Percentiles rank a stretch among this genome's conserved stretches.
Conservation (phyloP, 1,284 basidiomycete species). For the Gastroboletus turbinatus region DNA sequence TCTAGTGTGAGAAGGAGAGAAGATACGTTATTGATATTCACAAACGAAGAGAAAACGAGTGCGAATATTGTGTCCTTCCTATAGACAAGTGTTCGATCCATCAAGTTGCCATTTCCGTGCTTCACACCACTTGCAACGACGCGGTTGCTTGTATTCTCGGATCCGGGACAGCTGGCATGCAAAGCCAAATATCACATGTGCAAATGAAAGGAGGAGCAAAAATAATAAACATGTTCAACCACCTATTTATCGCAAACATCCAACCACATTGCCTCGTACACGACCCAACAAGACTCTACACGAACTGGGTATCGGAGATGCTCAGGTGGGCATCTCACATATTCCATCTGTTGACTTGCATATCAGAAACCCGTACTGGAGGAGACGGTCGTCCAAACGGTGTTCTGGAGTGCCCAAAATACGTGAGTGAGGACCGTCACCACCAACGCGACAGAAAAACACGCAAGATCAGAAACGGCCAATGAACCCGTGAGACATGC, state of each 20-base stretch:
- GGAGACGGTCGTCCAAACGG: constrained; percentile 33
- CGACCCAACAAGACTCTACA: neutral
- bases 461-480: constrained; percentile 17
- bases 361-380: constrained; percentile 3
- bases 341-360: constrained; percentile 1
- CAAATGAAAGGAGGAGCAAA: constrained; percentile 2
- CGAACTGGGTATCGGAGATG: neutral
- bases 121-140: no score
- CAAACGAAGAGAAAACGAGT: no score
- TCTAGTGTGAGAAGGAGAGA: no score
- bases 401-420: constrained; percentile 19
- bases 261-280: neutral
- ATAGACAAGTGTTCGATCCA: no score
- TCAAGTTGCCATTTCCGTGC: no score
- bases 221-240: neutral
- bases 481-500: constrained; percentile 6
- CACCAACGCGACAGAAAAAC: constrained; percentile 16
- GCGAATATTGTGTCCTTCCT: no score
- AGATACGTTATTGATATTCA: no score
- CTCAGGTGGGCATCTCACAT: neutral
- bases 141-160: neutral
- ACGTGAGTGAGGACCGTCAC: constrained; percentile 22
- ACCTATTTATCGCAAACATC: neutral
- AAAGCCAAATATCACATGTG: neutral
- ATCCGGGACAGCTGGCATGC: neutral